Evolutionary conservation across 2,329 filamentous ascomycete genomes (phyloP).

Genomic region (Botrytis fabae): DNA sequence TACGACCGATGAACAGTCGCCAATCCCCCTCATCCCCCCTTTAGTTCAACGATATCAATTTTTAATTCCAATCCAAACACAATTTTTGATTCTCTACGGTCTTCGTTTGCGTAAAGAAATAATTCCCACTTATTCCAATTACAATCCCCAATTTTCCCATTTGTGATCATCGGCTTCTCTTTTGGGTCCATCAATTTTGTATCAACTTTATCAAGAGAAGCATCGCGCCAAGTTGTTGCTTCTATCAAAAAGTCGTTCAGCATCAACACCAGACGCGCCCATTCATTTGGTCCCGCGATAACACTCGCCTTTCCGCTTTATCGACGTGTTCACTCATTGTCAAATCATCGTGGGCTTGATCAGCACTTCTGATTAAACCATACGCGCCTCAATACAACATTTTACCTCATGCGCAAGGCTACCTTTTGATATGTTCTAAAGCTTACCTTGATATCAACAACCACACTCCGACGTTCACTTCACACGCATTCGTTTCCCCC

Average conservation of each 20-base stretch:
- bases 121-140: slow-evolving; percentile 16
- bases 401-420: slow-evolving; percentile 42
- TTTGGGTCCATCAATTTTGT: slow-evolving; percentile 20
- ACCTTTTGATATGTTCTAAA: slow-evolving; percentile 40
- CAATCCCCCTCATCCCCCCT: slow-evolving; percentile 13
- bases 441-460: slow-evolving; percentile 29
- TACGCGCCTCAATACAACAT: slow-evolving; percentile 26
- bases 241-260: slow-evolving; percentile 36
- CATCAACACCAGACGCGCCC: slow-evolving; percentile 40
- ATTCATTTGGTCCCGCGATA: slow-evolving; percentile 32
- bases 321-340: slow-evolving; percentile 22
- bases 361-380: slow-evolving; percentile 29
- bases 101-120: slow-evolving; percentile 1
- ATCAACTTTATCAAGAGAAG: slow-evolving; percentile 25
- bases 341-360: slow-evolving; percentile 24
- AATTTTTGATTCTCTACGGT: slow-evolving; percentile 3
- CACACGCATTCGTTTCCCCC: slow-evolving; percentile 17
- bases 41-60: slow-evolving; percentile 18
- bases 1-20: slow-evolving; percentile 13
- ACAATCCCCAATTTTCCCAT: slow-evolving; percentile 3
- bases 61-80: slow-evolving; percentile 9
- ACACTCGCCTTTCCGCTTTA: slow-evolving; percentile 26
- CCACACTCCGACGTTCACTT: slow-evolving; percentile 24
- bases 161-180: slow-evolving; percentile 22
- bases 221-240: slow-evolving; percentile 40